Evolutionary conservation across 352 stramenopile genomes (phyloP).

Genomic region (Phytophthora megakarya): DNA sequence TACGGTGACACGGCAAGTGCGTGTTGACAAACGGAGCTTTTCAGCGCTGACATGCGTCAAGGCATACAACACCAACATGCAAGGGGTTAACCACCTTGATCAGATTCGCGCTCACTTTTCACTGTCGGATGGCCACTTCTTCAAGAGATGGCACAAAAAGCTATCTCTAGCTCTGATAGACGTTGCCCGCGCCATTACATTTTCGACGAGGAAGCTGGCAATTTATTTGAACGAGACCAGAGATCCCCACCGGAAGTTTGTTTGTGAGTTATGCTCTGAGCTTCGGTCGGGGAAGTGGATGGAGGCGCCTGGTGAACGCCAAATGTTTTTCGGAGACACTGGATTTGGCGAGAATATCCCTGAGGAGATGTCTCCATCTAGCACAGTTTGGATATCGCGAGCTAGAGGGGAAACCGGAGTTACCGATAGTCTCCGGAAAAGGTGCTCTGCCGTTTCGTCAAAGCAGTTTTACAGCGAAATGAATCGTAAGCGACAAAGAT

Average conservation of each 20-base stretch:
- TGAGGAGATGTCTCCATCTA: not conserved
- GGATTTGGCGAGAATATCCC: too few species aligned
- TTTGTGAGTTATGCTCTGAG: too few species aligned
- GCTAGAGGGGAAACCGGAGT: not conserved
- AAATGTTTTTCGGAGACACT: too few species aligned
- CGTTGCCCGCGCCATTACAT: conserved; percentile 34
- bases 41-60: not conserved
- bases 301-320: too few species aligned
- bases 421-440: not conserved
- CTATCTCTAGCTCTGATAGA: conserved; percentile 14
- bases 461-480: not conserved
- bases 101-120: conserved; percentile 6
- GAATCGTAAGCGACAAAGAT: not conserved
- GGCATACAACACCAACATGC: not conserved
- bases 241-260: not conserved
- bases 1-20: conserved; percentile 12
- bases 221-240: not conserved
- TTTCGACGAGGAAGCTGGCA: conserved; percentile 9
- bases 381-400: not conserved
- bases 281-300: too few species aligned
- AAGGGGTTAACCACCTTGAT: not conserved
- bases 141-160: conserved; percentile 9
- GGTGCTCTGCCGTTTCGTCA: not conserved
- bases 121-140: not conserved
- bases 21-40: not conserved